Evolutionary conservation across 331 rosid genomes (phyloP).

Genomic region (Malus hybrid): DNA sequence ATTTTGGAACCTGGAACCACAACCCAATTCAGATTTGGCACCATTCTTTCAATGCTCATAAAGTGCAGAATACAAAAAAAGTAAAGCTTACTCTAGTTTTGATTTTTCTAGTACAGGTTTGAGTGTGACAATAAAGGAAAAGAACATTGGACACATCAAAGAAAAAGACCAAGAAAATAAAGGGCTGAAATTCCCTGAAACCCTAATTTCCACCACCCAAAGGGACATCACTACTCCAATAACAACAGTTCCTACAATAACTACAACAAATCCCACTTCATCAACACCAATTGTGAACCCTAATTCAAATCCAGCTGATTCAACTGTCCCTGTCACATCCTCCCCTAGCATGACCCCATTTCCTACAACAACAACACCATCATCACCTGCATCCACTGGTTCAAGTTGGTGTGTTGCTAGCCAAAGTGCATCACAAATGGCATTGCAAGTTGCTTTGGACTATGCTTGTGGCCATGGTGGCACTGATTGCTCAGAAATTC

Average conservation of each 20-base stretch:
- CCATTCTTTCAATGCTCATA: constrained; percentile 27
- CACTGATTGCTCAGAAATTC: constrained; percentile 75
- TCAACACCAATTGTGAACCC: constrained; percentile 65
- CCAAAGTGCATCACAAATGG: constrained; percentile 49
- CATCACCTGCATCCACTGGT: constrained; percentile 34
- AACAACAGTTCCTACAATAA: constrained; percentile 76
- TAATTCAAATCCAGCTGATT: constrained; percentile 59
- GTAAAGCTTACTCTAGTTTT: constrained; percentile 22
- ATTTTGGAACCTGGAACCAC: constrained; percentile 14
- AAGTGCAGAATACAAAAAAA: constrained; percentile 7
- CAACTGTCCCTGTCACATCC: constrained; percentile 41
- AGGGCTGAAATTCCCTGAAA: constrained; percentile 17
- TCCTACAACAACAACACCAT: constrained; percentile 8
- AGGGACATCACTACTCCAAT: constrained; percentile 89
- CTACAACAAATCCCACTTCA: constrained; percentile 45
- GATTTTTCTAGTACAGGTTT: constrained; percentile 41
- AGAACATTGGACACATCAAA: constrained; percentile 21
- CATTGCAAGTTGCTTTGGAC: constrained; percentile 77
- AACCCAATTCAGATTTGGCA: background rate
- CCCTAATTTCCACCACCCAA: constrained; percentile 35
- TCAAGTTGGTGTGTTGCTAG: constrained; percentile 88
- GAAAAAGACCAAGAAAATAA: constrained; percentile 24
- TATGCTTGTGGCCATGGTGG: constrained; percentile 89
- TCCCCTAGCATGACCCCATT: constrained; percentile 39
- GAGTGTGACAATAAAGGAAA: constrained; percentile 34